phyloP scores from a whole-genome alignment of 192 early-diverging fungal genomes.

The Coemansia sp. region DNA sequence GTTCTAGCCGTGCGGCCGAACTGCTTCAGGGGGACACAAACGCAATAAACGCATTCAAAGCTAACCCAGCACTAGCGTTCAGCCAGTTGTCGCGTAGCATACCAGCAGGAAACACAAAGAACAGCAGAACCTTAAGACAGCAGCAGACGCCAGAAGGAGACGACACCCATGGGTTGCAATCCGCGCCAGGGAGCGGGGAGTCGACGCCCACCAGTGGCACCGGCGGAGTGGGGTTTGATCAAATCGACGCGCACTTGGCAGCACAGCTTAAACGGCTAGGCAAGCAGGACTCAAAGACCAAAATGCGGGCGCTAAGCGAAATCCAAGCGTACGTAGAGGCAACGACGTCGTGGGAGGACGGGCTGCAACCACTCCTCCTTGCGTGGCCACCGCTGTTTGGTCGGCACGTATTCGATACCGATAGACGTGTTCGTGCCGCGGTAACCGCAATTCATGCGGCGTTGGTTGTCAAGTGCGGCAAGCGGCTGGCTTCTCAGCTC shows the following conservation, averaged over 20 bases:
- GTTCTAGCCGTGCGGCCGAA: conserved; percentile 42
- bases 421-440: conserved; percentile 78
- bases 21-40: conserved; percentile 41
- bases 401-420: conserved; percentile 66
- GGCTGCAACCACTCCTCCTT: conserved; percentile 41
- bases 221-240: conserved; percentile 39
- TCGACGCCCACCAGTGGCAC: conserved; percentile 19
- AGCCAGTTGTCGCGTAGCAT: conserved; percentile 62
- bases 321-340: conserved; percentile 61
- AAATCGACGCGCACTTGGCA: conserved; percentile 61
- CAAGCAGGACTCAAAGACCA: conserved; percentile 88
- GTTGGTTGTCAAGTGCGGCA: conserved; percentile 67
- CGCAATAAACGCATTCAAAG: conserved; percentile 52
- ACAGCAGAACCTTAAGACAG: conserved; percentile 3
- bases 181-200: conserved; percentile 2
- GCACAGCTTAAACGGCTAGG: conserved; percentile 82
- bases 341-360: conserved; percentile 51
- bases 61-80: conserved; percentile 62
- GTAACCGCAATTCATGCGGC: conserved; percentile 68
- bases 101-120: background rate
- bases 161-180: background rate
- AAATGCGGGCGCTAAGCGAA: conserved; percentile 85
- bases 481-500: conserved; percentile 76
- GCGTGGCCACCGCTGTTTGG: conserved; percentile 43
- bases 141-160: background rate